Evolutionary conservation across 2,329 filamentous ascomycete species (phyloP), one percentile per base, ranked within the genome.

Genomic region (Stagonosporopsis vannaccii): DNA sequence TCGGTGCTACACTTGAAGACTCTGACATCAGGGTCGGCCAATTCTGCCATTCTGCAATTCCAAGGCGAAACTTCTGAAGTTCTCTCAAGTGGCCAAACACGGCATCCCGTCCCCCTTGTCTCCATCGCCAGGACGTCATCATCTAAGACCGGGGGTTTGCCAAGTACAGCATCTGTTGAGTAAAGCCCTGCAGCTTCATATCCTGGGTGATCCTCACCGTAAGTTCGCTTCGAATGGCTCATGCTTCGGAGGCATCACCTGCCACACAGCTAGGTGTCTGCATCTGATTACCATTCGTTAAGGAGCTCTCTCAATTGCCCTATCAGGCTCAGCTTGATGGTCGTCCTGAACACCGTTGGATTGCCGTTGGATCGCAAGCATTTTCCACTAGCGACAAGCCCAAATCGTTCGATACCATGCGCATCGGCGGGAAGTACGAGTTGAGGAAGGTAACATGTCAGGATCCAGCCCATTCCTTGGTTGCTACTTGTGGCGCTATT

Each of bases 71-170:
- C 30, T 50, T 37, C 33, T 40, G 42, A 49, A 49, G 28, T 32
- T 43, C 42, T 26, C 48, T 37, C 36, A 20, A 32, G 30, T 51
- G 37, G 37, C 42, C 43, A 51, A 46, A 51, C 53, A 51, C 53
- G 53, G 53, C 53, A 51, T 51, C 47, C 53, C 53, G 47, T 37
- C 47, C 53, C 55, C 55, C 55, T 58, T 52, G 55, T 52, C 55
- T 39, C 49, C 48, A 32, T 47, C 40, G 32, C 19, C 55, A 43
- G 30, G 30, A 58, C 55, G 55, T 58, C 55, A 58, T 58, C 49
- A 33, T 52, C n/a, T 23, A 41, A 49, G 53, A 52, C 48, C 49
- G 39, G 55, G 49, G 55, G 49, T 43, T 58, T 40, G 49, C 49
- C 49, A 45, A 53, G 55, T 45, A 44, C 37, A 56, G 53, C 42